Evolutionary conservation across 129 eudicot genomes (phyloP), one percentile per base, ranked within the genome.

Genomic region (Cynara cardunculus): DNA sequence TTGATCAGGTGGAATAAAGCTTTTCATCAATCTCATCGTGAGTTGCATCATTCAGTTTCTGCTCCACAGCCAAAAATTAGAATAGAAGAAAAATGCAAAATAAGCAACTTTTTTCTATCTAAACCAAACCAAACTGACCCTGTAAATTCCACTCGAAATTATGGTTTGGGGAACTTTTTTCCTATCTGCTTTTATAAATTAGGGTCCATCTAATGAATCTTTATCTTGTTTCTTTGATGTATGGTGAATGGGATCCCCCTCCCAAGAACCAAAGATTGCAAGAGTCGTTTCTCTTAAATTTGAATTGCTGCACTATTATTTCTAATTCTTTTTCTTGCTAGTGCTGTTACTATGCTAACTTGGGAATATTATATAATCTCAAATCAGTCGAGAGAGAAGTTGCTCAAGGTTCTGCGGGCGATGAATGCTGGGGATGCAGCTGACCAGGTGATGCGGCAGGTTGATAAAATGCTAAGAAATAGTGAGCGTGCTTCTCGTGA

Each of bases 381-480:
- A 76, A 78, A 78, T 64, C 84, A 96, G 99, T 91, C 98, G 62
- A 96, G 94, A 87, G 99, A 96, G 30, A 92, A 80, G 87, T 72
- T 96, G 85, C 78, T 92, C 22, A 86, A 84, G 82, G 86, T 78
- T 71, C 79, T 96, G 84, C 84, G 93, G 24, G 84, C 85, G 81
- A 90, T 95, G 96, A 92, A 90, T 85, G 97, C 97, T 64, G 99
- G 96, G 28, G 99, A 95, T 74, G 99, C 98, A 28, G 99, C 95
- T 81, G 99, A 96, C 84, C 99, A 96, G 80, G 93, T 80, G 78
- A 53, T 93, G 61, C 87, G 99, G 25, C 98, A 92, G 68, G 89
- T 91, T 74, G 99, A 96, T 71, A 96, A 96, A 86, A 88, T 93
- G 86, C 67, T 91, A 74, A 96, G 85, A 82, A 86, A 81, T 62